Base-by-base conservation (phyloP, 345 rosid genomes). In the Noccaea caerulescens region DNA sequence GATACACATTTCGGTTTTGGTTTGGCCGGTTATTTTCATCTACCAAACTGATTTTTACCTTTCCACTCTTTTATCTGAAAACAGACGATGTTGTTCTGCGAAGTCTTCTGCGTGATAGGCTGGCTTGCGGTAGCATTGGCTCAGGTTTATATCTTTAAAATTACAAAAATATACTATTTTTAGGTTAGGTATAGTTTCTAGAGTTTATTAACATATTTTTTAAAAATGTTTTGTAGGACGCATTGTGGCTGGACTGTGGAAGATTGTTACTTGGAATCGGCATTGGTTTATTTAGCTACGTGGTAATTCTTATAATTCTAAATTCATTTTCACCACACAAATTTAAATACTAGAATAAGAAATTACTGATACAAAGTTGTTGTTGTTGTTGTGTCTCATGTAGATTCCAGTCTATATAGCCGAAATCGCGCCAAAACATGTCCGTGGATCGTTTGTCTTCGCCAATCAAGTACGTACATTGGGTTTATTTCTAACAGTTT, bases 81-180 rank as follows among this genome's bases (percentile, higher is more conserved):
- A n/a, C 84, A 83, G 87, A 68, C 82, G 5, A 81, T 83, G 83
- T 42, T 76, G 76, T 78, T 70, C 54, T 68, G 80, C 20, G 76
- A 75, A 55, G 14, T 63, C 10, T 79, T 79, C 38, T 81, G 77
- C 75, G 20, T 57, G 3, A 18, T 54, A 10, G 84, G 84, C 7
- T 83, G 84, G 84, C 82, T 81, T 77, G 77, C 70, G 0, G 58
- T 79, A 0, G 80, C 78, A 44, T 42, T 73, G n/a, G 76, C 87
- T 10, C 57, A 81, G 83, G 87, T 83, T 45, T 13, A 63, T 79
- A 0, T 20, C 23, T 20, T 20, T 20, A 20, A 20, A 20, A 20
- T 20, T 20, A 20, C 1, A 20, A 1, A 20, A 20, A 20, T 20
- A 1, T 20, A 20, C 23, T 20, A 1, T 20, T 20, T 20, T 20